Base-by-base conservation (phyloP, 441 rosid species). In the Mallotus repandus region DNA sequence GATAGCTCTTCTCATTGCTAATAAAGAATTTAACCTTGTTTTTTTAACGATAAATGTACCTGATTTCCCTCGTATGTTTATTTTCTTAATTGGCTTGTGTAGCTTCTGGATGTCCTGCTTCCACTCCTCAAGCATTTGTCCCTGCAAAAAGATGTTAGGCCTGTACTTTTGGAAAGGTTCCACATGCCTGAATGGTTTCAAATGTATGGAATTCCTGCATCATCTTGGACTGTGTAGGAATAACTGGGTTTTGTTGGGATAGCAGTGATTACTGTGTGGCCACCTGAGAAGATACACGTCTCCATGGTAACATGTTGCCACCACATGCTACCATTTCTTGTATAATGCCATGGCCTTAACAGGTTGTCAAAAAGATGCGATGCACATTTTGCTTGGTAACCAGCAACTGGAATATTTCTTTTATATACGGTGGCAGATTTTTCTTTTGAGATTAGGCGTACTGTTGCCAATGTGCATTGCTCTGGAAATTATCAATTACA, bases 171-270 rank as follows among this genome's bases (percentile, higher is more conserved):
- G 32, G 82, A 81, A 56, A 83, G 78, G 64, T 85, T 85, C 74
- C 84, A 48, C 81, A 84, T 87, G 87, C 85, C 82, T 0, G 88
- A 85, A 69, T 85, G 88, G 90, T 87, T 87, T 85, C 84, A 79
- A 79, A 82, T 72, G 83, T 85, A 81, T 13, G 88, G 88, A 66
- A 79, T 85, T 62, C 88, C 85, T 32, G 74, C 80, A 1, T 25
- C 80, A 18, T 70, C n/a, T 56, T 29, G 35, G 32, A 46, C 55
- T 12, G 18, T 55, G 22, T 59, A 73, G 72, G 46, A 25, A 5
- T 19, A 56, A 41, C 18, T 45, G 66, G 58, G 9, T 14, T 32
- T 16, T 43, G 13, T 41, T 13, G 22, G 66, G 0, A 46, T 19
- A 11, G 41, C 55, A 43, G 19, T 41, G 18, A 57, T 45, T 46